Evolutionary conservation across 2,329 filamentous ascomycete genomes (phyloP), one percentile per base, ranked within the genome.

Genomic region (Coccinonectria pachysandricola): DNA sequence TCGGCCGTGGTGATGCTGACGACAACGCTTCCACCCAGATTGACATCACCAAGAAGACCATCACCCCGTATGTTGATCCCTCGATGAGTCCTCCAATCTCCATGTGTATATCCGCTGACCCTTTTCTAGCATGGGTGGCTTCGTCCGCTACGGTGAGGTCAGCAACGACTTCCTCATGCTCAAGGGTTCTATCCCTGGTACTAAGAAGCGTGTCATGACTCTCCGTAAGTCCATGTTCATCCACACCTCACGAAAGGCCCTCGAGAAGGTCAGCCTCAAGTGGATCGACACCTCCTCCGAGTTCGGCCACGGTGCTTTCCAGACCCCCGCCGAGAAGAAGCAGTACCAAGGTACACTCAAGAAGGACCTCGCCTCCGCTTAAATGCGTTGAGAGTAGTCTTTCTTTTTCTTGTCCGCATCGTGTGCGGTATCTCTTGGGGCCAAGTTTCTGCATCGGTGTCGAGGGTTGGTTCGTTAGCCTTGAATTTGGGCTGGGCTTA

Each of bases 221-320:
- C 82, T 98, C 53, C 83, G 91, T 65, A 98, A 96, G 76, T 92
- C 88, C 49, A 91, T 98, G 76, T 96, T 91, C 77, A 74, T 71
- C 40, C 91, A 98, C 76, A 96, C 87, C 52, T 94, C 82, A 58
- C 76, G 91, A 61, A 86, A 80, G 64, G 84, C 91, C 31, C 75
- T 94, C 57, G 91, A 98, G 81, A 96, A 98, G 84, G 83, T 96
- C 63, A 84, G 88, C 59, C 83, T 98, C 72, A 98, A 98, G 72
- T 98, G 91, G 91, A 98, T 98, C 81, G 91, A 98, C 59, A 98
- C 91, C 53, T 95, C 87, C 40, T 95, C 87, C 71, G 93, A 98
- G 76, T 98, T 98, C 66, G 91, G 91, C 67, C 91, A 98, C 73
- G 91, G 91, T 78, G 88, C 86, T 56, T 98, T 93, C 85, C 91